Evolutionary conservation across 2,329 filamentous ascomycete genomes (phyloP).

Genomic region (Colletotrichum tanaceti): DNA sequence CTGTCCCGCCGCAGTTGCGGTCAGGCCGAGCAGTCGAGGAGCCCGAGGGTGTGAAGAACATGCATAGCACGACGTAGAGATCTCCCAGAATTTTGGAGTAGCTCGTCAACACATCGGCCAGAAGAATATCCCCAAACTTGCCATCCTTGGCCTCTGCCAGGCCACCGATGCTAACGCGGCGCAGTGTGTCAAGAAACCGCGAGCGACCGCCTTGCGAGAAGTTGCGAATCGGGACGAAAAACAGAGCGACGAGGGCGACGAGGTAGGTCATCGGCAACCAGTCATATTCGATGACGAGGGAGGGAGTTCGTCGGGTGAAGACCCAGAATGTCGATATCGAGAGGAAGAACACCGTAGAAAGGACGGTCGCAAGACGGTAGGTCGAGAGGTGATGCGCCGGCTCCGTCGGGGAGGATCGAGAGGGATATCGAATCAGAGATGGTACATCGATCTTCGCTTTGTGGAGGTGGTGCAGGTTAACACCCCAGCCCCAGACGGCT

Average conservation of each 20-base stretch:
- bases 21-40: slow-evolving; percentile 85
- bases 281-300: slow-evolving; percentile 80
- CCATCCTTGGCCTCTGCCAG: slow-evolving; percentile 88
- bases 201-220: slow-evolving; percentile 77
- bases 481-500: slow-evolving; percentile 96
- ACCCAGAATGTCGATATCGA: slow-evolving; percentile 88
- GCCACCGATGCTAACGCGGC: slow-evolving; percentile 84
- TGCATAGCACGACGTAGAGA: slow-evolving; percentile 88
- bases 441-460: slow-evolving; percentile 87
- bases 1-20: slow-evolving; percentile 80
- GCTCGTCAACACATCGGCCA: slow-evolving; percentile 93
- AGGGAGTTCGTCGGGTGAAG: slow-evolving; percentile 76
- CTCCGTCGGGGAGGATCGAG: slow-evolving; percentile 76
- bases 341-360: slow-evolving; percentile 76
- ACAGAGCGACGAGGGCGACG: slow-evolving; percentile 74
- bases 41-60: slow-evolving; percentile 80
- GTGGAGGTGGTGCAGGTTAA: slow-evolving; percentile 89
- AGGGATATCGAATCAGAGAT: slow-evolving; percentile 85
- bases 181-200: slow-evolving; percentile 79
- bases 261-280: slow-evolving; percentile 90
- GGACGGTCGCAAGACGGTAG: slow-evolving; percentile 84
- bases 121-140: slow-evolving; percentile 92
- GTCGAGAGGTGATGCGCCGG: slow-evolving; percentile 82
- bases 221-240: slow-evolving; percentile 78
- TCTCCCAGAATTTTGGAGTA: slow-evolving; percentile 95